phyloP scores from a whole-genome alignment of 768 basidiomycete species.

The Clavaria fumosa region DNA sequence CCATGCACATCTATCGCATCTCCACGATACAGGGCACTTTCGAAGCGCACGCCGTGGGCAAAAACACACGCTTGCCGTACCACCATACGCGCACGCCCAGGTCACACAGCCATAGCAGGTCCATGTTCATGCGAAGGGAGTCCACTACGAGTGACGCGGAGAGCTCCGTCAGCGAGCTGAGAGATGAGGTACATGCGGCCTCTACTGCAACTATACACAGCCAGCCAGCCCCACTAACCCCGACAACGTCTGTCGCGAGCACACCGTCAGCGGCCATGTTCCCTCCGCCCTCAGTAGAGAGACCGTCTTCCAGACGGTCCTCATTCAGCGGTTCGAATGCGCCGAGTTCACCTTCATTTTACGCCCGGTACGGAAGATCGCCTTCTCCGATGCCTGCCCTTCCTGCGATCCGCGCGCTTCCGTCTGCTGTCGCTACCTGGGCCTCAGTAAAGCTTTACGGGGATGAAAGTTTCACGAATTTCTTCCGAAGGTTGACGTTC shows the following conservation, averaged over 20 bases:
- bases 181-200: slow-evolving; percentile 22
- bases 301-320: slow-evolving; percentile 40
- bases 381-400: slow-evolving; percentile 87
- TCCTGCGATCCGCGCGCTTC: slow-evolving; percentile 75
- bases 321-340: slow-evolving; percentile 75
- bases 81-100: slow-evolving; percentile 62
- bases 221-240: slow-evolving; percentile 34
- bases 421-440: slow-evolving; percentile 36
- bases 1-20: slow-evolving; percentile 89
- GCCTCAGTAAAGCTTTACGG: slow-evolving; percentile 74
- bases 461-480: slow-evolving; percentile 89
- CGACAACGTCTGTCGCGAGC: slow-evolving; percentile 52
- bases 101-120: slow-evolving; percentile 34
- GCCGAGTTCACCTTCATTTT: slow-evolving; percentile 54
- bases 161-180: slow-evolving; percentile 37
- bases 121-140: slow-evolving; percentile 47
- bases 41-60: slow-evolving; percentile 83
- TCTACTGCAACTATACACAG: slow-evolving; percentile 10
- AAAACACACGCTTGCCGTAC: slow-evolving; percentile 64
- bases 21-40: slow-evolving; percentile 65
- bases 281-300: slow-evolving; percentile 52
- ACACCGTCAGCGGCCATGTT: slow-evolving; percentile 49
- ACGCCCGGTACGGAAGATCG: slow-evolving; percentile 57
- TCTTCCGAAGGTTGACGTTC: slow-evolving; percentile 88
- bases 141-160: slow-evolving; percentile 70